Evolutionary conservation across 805 yeast genomes (phyloP), one percentile per base, ranked within the genome.

Genomic region (Yamadazyma insecticola): DNA sequence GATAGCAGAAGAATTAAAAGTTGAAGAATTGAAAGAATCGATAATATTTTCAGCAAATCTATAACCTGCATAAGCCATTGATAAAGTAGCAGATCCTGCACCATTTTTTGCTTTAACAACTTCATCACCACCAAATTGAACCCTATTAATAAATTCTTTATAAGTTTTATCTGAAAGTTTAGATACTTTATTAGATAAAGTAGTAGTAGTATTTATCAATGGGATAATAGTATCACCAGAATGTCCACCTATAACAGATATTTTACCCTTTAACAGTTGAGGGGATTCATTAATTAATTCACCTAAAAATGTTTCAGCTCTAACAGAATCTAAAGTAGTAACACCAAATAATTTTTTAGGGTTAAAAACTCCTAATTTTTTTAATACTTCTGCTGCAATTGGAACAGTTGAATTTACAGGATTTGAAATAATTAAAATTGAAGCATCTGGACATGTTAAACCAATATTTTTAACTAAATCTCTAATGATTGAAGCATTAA

Each of bases 101-200:
- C 97, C 97, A 49, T 85, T 81, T 69, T 89, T 89, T 35, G 97
- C 97, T 66, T 83, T 71, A 43, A 89, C 97, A 28, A 89, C 95
- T 63, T 90, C 97, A 57, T 89, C 97, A 55, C 97, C 97, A 40
- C 95, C 95, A 40, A 57, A 66, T 45, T 65, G 72, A 22, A 66
- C 72, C 41, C 72, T 52, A 48, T 62, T 51, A 35, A 65, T 47
- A 45, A 66, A 63, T 21, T 47, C 46, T 10, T 51, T 44, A 35
- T 52, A 52, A 9, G 40, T 35, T 17, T 36, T 21, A 15, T 36
- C 24, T 24, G 35, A 31, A 15, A 49, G 43, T 6, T 22, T 18
- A 5, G 18, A 11, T 2, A 40, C 49, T 25, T 45, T 42, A 13
- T 30, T 35, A 17, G 47, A 26, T 22, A 50, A 30, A 10, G 38